phyloP scores from a whole-genome alignment of 139 green algal genomes.

The Chlorella sp. region DNA sequence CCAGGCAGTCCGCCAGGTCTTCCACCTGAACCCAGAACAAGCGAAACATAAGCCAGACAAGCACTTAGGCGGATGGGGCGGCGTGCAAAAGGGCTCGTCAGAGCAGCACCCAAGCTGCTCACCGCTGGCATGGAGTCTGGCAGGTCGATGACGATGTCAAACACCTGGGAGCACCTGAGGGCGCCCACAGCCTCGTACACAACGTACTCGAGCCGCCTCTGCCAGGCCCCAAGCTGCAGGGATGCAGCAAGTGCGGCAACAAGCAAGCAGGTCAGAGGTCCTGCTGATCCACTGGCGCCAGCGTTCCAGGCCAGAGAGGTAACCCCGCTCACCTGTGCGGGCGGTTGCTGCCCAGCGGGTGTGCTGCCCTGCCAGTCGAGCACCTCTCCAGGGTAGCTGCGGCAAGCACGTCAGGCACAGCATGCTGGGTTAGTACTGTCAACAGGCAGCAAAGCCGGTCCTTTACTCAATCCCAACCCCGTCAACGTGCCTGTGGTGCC shows the following conservation, averaged over 20 bases:
- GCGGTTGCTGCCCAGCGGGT: too few species aligned
- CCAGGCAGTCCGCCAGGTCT: constrained; percentile 69
- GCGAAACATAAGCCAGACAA: constrained; percentile 9
- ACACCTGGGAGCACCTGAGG: constrained; percentile 69
- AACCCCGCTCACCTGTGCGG: too few species aligned
- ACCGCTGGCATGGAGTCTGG: constrained; percentile 56
- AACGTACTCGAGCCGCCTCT: constrained; percentile 54
- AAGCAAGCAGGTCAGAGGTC: not conserved
- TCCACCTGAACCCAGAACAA: constrained; percentile 14
- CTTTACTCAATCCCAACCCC: not conserved
- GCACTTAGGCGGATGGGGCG: too few species aligned
- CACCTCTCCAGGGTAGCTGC: not conserved
- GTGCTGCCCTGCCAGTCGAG: not conserved
- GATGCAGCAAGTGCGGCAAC: not conserved
- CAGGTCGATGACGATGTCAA: constrained; percentile 89
- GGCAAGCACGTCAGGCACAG: not conserved
- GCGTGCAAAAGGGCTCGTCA: too few species aligned
- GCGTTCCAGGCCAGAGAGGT: too few species aligned
- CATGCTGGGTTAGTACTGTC: not conserved
- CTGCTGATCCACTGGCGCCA: not conserved
- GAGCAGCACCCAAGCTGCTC: too few species aligned
- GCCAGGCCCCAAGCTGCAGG: constrained; percentile 43
- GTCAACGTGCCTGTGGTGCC: not conserved
- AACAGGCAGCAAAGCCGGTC: not conserved
- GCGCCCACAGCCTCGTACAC: constrained; percentile 65